phyloP scores from a whole-genome alignment of 2,329 filamentous ascomycete species.

The Metarhizium sp. region DNA sequence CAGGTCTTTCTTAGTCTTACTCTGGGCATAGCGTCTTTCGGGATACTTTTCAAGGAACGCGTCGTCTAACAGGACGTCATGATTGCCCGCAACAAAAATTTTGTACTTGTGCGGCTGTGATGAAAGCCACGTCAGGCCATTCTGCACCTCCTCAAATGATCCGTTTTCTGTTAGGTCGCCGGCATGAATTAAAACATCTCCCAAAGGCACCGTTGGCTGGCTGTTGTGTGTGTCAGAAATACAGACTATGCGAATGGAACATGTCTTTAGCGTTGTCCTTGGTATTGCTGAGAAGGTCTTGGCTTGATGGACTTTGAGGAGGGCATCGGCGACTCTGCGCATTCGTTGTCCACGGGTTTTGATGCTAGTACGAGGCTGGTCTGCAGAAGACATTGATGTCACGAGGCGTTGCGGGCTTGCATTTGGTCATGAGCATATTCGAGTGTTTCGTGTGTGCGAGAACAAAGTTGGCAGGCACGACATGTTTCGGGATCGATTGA shows the following conservation, averaged over 20 bases:
- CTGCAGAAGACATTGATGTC: not conserved
- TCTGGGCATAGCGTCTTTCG: slow-evolving; percentile 11
- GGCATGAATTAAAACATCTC: slow-evolving; percentile 37
- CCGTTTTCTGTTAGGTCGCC: slow-evolving; percentile 38
- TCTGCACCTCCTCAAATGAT: slow-evolving; percentile 29
- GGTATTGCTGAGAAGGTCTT: not conserved
- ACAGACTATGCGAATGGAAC: slow-evolving; percentile 24
- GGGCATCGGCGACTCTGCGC: not conserved
- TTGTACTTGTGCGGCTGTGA: slow-evolving; percentile 30
- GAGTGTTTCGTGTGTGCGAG: no score
- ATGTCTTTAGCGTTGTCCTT: not conserved
- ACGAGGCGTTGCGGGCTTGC: not conserved
- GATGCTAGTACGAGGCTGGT: not conserved
- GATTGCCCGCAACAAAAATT: slow-evolving; percentile 37
- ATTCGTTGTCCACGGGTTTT: not conserved
- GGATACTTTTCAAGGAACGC: slow-evolving; percentile 1
- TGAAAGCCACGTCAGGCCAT: slow-evolving; percentile 31
- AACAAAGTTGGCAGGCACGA: no score
- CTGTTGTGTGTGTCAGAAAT: slow-evolving; percentile 36
- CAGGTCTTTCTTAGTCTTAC: slow-evolving; percentile 7
- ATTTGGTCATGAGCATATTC: no score
- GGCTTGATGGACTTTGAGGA: not conserved
- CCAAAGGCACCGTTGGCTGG: slow-evolving; percentile 25
- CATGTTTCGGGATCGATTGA: no score
- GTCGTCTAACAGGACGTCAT: slow-evolving; percentile 27